Conservation (phyloP, 176 grass and related monocot genomes). For the Alopecurus myosuroides region DNA sequence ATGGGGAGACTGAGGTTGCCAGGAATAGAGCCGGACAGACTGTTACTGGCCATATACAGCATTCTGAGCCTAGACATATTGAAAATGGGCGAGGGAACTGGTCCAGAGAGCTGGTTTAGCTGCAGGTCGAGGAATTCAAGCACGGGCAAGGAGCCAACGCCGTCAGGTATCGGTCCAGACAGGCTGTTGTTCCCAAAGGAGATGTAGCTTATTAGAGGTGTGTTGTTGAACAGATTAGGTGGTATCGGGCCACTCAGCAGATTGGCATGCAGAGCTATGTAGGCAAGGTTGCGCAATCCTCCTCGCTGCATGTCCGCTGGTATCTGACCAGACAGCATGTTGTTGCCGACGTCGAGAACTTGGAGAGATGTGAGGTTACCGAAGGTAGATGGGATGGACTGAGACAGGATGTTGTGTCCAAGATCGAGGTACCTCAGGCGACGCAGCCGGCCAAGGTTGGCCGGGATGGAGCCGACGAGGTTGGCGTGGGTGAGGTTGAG, state of each 20-base stretch:
- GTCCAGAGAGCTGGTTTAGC: neutral
- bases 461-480: neutral
- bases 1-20: neutral
- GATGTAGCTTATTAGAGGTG: neutral
- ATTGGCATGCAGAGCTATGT: neutral
- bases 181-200: neutral
- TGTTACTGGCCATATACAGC: neutral
- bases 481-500: neutral
- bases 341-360: neutral
- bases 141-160: neutral
- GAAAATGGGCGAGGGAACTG: neutral
- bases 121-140: neutral
- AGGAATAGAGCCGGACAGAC: neutral
- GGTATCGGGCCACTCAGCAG: neutral
- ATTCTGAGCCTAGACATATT: neutral
- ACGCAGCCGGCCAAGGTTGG: neutral
- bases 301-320: neutral
- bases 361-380: constrained; percentile 4
- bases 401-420: neutral
- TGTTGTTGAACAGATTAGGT: neutral
- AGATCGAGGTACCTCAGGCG: neutral
- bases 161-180: neutral
- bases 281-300: neutral
- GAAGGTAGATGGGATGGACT: neutral
- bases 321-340: neutral